Conservation (phyloP, 2,329 filamentous ascomycete species). For the Sarocladium kiliense region DNA sequence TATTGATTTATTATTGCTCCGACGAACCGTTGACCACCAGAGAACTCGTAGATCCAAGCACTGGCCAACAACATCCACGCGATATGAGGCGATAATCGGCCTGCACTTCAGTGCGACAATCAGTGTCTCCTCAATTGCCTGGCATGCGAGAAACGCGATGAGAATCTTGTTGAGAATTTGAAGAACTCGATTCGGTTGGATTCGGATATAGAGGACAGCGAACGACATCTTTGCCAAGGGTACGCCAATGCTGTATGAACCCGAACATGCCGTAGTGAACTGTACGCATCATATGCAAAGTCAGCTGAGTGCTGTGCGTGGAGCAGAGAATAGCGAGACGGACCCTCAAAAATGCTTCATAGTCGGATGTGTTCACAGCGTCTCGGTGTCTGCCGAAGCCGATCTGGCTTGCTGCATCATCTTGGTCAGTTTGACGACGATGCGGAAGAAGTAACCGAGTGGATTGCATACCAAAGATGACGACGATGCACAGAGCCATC, state of each 20-base stretch:
- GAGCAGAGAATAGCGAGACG: neutral
- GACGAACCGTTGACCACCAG: conserved; percentile 27
- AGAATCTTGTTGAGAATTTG: conserved; percentile 22
- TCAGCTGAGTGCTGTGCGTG: neutral
- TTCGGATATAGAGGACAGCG: conserved; percentile 21
- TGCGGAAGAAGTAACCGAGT: neutral
- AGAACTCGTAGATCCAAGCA: conserved; percentile 24
- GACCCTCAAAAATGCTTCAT: neutral
- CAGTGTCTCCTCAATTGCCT: conserved; percentile 24
- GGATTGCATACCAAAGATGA: neutral
- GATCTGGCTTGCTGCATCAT: neutral
- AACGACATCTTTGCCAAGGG: conserved; percentile 11
- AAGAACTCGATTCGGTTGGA: conserved; percentile 20
- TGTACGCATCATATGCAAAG: neutral
- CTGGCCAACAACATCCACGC: conserved; percentile 15
- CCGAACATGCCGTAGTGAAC: conserved; percentile 19
- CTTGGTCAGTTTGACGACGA: neutral
- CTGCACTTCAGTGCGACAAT: conserved; percentile 23
- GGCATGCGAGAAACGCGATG: conserved; percentile 21
- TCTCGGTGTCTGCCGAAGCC: neutral
- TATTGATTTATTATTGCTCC: neutral
- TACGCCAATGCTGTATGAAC: conserved; percentile 23
- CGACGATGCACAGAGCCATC: neutral
- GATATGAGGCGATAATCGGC: conserved; percentile 22
- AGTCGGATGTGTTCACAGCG: neutral